Evolutionary conservation across 345 rosid genomes (phyloP).

Genomic region (Populus euphratica): DNA sequence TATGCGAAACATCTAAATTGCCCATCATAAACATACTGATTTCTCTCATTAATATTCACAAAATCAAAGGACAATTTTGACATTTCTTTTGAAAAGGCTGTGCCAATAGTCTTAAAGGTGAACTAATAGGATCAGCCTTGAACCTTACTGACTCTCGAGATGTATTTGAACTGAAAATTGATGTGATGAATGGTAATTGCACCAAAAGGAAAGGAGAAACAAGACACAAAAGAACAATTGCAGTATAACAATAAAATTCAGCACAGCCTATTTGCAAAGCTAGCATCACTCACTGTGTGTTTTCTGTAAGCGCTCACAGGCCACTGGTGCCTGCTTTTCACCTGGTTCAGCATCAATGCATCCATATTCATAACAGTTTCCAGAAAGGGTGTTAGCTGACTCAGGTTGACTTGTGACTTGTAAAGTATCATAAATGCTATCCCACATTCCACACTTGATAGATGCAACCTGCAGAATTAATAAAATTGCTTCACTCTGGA

Average conservation of each 20-base stretch:
- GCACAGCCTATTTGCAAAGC: slow-evolving; percentile 4
- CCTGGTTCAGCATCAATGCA: slow-evolving; percentile 41
- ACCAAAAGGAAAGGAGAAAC: not conserved
- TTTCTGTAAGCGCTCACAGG: slow-evolving; percentile 17
- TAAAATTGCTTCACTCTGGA: not conserved
- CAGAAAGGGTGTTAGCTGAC: slow-evolving; percentile 17
- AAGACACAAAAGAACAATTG: not conserved
- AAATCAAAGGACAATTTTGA: no score
- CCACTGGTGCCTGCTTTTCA: slow-evolving; percentile 21
- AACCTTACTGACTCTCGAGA: no score
- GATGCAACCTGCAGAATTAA: slow-evolving; percentile 59
- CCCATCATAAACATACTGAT: no score
- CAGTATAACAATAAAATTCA: not conserved
- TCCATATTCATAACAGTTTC: slow-evolving; percentile 34
- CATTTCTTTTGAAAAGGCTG: no score
- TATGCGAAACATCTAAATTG: no score
- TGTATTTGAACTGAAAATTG: not conserved
- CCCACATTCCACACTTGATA: slow-evolving; percentile 74
- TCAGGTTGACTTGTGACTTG: slow-evolving; percentile 42
- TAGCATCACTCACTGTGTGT: slow-evolving; percentile 40
- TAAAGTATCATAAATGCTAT: slow-evolving; percentile 74
- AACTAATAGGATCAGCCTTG: no score
- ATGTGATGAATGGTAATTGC: not conserved
- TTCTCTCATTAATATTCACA: no score
- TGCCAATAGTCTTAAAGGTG: no score